These are phyloP conservation scores for Alternaria arborescens DNA, from an alignment of 2,329 filamentous ascomycete species.

Conservation along the genomic window DNA sequence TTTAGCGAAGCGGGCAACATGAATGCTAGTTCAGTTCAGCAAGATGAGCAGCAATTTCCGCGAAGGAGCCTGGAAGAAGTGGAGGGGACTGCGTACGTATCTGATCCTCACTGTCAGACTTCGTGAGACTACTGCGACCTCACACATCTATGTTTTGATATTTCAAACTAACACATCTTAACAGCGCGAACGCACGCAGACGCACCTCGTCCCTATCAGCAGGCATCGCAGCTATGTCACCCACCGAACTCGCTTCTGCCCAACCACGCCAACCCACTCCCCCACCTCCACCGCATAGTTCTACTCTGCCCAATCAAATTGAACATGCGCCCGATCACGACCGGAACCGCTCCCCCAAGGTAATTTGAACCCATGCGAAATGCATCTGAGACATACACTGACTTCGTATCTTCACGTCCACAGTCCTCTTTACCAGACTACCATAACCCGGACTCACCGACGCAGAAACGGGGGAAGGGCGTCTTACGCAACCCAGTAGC, in stretches of 20 bases:
- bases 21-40: neutral
- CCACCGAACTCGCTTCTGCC: neutral
- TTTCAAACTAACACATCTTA: neutral
- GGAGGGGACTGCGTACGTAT: slow-evolving; percentile 10
- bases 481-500: slow-evolving; percentile 12
- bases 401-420: neutral
- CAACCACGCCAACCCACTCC: slow-evolving; percentile 6
- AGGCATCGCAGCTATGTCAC: slow-evolving; percentile 4
- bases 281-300: neutral
- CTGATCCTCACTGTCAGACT: neutral
- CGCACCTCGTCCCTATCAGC: slow-evolving; percentile 8
- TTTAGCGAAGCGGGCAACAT: neutral
- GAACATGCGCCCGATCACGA: slow-evolving; percentile 8
- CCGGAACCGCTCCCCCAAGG: slow-evolving; percentile 1
- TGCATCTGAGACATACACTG: neutral
- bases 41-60: neutral
- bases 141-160: neutral
- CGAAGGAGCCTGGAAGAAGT: slow-evolving; percentile 10
- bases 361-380: neutral
- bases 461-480: slow-evolving; percentile 6
- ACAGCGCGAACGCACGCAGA: neutral
- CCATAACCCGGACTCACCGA: slow-evolving; percentile 3
- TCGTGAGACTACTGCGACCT: too few relatives aligned
- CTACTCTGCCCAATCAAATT: slow-evolving; percentile 7
- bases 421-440: slow-evolving; percentile 7